Conservation (phyloP, 129 eudicot genomes). For the Lactuca saligna region DNA sequence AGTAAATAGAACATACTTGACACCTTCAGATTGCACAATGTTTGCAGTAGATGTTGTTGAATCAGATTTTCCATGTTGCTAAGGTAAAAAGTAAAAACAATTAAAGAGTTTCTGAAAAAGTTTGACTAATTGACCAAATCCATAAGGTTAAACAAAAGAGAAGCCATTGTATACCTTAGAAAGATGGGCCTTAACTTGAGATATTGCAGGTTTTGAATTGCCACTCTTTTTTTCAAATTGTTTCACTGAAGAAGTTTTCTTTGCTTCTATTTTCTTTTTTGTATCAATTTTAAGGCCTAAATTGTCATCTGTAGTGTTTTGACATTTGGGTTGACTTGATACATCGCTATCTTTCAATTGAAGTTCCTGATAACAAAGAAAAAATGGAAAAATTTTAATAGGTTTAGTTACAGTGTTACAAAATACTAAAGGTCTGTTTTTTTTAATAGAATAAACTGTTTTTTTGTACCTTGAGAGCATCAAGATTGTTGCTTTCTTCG, state of each 20-base stretch:
- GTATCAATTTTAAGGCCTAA: slow-evolving; percentile 37
- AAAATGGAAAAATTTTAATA: neutral
- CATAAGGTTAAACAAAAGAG: neutral
- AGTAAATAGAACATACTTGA: slow-evolving; percentile 50
- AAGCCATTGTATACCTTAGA: slow-evolving; percentile 40
- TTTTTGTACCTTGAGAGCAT: slow-evolving; percentile 50
- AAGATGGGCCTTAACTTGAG: slow-evolving; percentile 33
- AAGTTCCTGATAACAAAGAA: slow-evolving; percentile 49
- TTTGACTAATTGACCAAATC: slow-evolving; percentile 4
- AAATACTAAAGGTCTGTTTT: neutral
- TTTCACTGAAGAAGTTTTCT: slow-evolving; percentile 45
- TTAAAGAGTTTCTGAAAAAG: neutral
- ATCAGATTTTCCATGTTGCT: slow-evolving; percentile 48
- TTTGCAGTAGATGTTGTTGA: slow-evolving; percentile 37
- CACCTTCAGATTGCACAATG: slow-evolving; percentile 44
- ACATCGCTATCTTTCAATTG: slow-evolving; percentile 34
- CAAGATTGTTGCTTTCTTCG: slow-evolving; percentile 38
- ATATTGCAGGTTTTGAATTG: slow-evolving; percentile 41
- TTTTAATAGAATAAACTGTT: neutral
- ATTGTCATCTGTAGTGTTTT: slow-evolving; percentile 34
- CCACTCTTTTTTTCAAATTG: slow-evolving; percentile 43
- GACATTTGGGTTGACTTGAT: slow-evolving; percentile 35
- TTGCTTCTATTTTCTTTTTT: slow-evolving; percentile 36
- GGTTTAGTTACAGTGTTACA: neutral
- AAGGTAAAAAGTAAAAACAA: slow-evolving; percentile 16